These are phyloP conservation scores for Coleophoma crateriformis DNA, from an alignment of 2,329 filamentous ascomycete genomes.

Conservation along the genomic window DNA sequence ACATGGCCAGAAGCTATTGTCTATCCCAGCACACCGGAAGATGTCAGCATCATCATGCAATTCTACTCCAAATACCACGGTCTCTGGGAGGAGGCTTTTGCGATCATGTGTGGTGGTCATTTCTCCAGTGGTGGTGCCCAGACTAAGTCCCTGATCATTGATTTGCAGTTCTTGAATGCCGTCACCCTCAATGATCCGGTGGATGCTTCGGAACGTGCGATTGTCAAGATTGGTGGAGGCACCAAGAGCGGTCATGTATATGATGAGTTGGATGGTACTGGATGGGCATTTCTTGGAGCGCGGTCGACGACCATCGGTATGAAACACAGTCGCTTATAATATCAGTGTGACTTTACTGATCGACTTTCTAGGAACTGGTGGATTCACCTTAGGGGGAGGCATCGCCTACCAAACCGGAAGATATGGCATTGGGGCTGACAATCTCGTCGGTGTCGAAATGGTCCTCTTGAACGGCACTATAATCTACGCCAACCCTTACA, in stretches of 20 bases:
- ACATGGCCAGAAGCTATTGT: conserved; percentile 2
- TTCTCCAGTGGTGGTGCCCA: conserved; percentile 2
- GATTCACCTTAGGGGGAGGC: background rate
- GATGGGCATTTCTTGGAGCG: conserved; percentile 1
- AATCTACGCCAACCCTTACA: conserved; percentile 1
- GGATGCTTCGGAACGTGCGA: background rate
- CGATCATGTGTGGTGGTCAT: conserved; percentile 1
- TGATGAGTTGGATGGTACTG: conserved; percentile 1
- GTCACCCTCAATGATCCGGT: background rate
- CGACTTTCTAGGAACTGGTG: background rate
- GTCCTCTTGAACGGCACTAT: conserved; percentile 1
- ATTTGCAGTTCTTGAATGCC: conserved; percentile 1
- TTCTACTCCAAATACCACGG: conserved; percentile 1
- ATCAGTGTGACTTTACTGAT: too few species aligned
- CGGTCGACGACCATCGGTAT: conserved; percentile 3
- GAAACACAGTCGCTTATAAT: too few species aligned
- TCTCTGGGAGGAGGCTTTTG: conserved; percentile 3
- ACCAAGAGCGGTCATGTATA: conserved; percentile 2
- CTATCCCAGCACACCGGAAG: background rate
- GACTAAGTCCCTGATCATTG: conserved; percentile 1
- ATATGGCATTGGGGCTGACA: conserved; percentile 1
- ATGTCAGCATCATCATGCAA: conserved; percentile 2
- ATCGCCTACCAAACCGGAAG: conserved; percentile 1
- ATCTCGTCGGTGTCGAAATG: conserved; percentile 1
- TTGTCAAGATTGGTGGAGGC: background rate